These are phyloP conservation scores for Lactifluus subvellereus DNA, from an alignment of 768 basidiomycete genomes.

Conservation along the genomic window DNA sequence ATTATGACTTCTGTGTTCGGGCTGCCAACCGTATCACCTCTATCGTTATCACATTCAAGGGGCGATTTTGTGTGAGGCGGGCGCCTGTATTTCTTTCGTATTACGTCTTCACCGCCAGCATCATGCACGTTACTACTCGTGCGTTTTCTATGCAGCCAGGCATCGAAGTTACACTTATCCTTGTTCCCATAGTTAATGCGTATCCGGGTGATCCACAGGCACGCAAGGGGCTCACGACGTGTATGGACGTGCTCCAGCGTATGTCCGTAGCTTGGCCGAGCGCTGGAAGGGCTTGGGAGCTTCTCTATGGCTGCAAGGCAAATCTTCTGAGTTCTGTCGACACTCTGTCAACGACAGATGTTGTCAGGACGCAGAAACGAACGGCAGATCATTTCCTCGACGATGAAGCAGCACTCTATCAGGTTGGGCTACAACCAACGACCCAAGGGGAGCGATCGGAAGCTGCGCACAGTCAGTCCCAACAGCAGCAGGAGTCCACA, in stretches of 20 bases:
- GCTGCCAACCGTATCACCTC: slow-evolving; percentile 78
- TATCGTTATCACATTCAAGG: slow-evolving; percentile 56
- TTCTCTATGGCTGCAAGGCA: slow-evolving; percentile 59
- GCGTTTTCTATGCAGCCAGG: slow-evolving; percentile 30
- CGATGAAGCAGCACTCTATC: slow-evolving; percentile 22
- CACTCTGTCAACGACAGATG: slow-evolving; percentile 5
- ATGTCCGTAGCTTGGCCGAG: slow-evolving; percentile 75
- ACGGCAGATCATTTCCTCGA: slow-evolving; percentile 43
- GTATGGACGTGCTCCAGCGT: slow-evolving; percentile 56
- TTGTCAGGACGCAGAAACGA: slow-evolving; percentile 48
- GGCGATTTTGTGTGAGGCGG: slow-evolving; percentile 54
- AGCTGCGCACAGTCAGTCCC: slow-evolving; percentile 23
- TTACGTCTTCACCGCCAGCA: slow-evolving; percentile 72
- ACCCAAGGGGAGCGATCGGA: slow-evolving; percentile 9
- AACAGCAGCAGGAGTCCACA: slow-evolving; percentile 10
- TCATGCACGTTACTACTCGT: slow-evolving; percentile 76
- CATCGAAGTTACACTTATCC: slow-evolving; percentile 5
- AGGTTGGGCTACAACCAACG: slow-evolving; percentile 4
- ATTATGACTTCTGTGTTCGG: slow-evolving; percentile 65
- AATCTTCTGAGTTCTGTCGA: slow-evolving; percentile 23
- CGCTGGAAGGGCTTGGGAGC: slow-evolving; percentile 66
- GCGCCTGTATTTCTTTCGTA: slow-evolving; percentile 70
- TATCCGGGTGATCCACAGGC: slow-evolving; percentile 68
- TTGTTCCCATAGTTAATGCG: slow-evolving; percentile 43
- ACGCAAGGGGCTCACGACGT: slow-evolving; percentile 53